Evolutionary conservation across 768 basidiomycete species (phyloP), one percentile per base, ranked within the genome.

Genomic region (Pleurotus djamor): DNA sequence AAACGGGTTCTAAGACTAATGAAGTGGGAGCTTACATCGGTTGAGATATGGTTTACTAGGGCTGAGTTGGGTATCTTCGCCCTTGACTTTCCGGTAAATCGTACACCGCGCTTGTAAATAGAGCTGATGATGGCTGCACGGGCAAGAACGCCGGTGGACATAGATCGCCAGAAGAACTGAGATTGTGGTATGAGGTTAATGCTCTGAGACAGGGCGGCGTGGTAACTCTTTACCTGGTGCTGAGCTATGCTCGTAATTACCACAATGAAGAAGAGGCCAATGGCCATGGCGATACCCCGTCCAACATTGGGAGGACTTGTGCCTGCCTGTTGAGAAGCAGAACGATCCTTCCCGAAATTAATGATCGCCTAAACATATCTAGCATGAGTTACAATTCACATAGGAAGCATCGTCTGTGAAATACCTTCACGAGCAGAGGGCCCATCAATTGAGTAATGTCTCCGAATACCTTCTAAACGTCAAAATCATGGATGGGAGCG

Each of bases 91-190:
- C 85, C 85, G 1, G 86, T 85, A 33, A 94, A 74, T 36, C 75
- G 73, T 37, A 92, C 79, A 4, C 84, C 83, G 51, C 89, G 84
- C 63, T 87, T 83, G 72, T 91, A 93, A 17, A 92, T 81, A 0
- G 84, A 83, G 44, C 81, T 80, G 52, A 89, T 90, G 32, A 93
- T 75, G 9, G 88, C 83, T 0, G 83, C 82, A 59, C 90, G 79
- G 0, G 82, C 80, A 28, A 90, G 73, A 3, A 88, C 80, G 28
- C 91, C 90, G 0, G 84, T 82, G 28, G 76, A 72, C 83, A 88
- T 88, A 4, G 85, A 84, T 45, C 84, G 77, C 79, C 85, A 86
- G 75, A 91, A 90, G 72, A 87, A 91, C 80, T 86, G 59, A 28
- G 57, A 61, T 35, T 9, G 57, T 59, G 59, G 4, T 43, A 10